Base-by-base conservation (phyloP, 2,329 filamentous ascomycete genomes). In the Xylariomycetidae sp. region DNA sequence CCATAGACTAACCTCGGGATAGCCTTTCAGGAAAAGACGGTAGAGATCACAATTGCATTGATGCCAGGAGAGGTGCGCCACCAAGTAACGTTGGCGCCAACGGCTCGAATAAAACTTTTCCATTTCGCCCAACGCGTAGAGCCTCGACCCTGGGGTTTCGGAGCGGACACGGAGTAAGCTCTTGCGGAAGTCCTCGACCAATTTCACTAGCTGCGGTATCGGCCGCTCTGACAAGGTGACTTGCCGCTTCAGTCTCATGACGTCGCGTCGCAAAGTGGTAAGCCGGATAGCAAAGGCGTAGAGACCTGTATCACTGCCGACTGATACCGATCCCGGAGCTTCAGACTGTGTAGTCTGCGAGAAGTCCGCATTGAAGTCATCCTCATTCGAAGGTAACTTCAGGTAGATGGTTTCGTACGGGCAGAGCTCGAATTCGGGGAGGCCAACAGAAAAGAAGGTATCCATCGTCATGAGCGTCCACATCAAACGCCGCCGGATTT, bases 391-490 rank as follows among this genome's bases (percentile, higher is more conserved):
- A 1, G 65, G 65, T 22, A 66, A 47, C 19, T 59, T 52, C 22
- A 68, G 52, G 37, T 64, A 58, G 17, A 68, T 64, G 13, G 50
- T 54, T 19, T 66, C 63, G 10, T 57, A 53, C 2, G 57, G 56
- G 52, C 63, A 67, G 6, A 67, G 54, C n/a, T 64, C 57, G 39
- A 65, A 67, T 39, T 68, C 65, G 4, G 60, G 58, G 25, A 67
- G 56, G 2, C 65, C 65, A 15, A 60, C 58, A 1, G 63, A 63
- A 24, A 67, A 60, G 25, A 59, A 58, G 6, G 57, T 56, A 35
- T 68, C 64, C 16, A 65, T 56, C 34, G 62, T 59, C 46, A 63
- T 67, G 9, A 68, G 48, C 2, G 61, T 59, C 65, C 65, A 68
- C 51, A 68, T 61, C 16, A 67, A 50, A 8, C 64, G 51, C 20